A percentile compares a stretch with the other conserved stretches of the same genome.
phyloP scores from a whole-genome alignment of 805 yeast genomes.

The Starmerella tilneyi region DNA sequence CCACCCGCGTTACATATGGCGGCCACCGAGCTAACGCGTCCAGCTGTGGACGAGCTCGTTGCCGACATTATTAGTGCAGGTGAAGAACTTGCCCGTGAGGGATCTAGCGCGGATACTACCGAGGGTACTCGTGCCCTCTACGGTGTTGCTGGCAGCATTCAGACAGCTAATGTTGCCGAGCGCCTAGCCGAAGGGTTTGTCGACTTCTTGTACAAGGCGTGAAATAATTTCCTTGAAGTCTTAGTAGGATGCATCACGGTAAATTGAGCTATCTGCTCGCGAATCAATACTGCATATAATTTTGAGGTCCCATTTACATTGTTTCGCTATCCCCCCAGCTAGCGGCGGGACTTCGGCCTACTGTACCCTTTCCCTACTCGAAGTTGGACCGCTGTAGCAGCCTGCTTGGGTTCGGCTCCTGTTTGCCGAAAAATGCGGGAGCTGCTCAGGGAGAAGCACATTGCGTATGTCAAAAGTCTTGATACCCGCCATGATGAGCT shows the following conservation, averaged over 20 bases:
- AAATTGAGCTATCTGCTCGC: too few species aligned
- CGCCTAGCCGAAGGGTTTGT: conserved; percentile 67
- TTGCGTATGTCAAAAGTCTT: conserved; percentile 45
- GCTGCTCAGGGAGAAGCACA: conserved; percentile 41
- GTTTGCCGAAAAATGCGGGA: conserved; percentile 7
- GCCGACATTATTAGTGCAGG: conserved; percentile 41
- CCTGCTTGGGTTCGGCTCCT: too few species aligned
- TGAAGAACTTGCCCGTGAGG: conserved; percentile 33
- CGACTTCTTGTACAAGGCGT: conserved; percentile 60
- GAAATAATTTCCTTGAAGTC: too few species aligned
- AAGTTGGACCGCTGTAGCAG: too few species aligned
- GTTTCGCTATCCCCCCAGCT: too few species aligned
- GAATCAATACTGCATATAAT: too few species aligned
- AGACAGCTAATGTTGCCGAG: conserved; percentile 76
- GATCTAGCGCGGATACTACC: conserved; percentile 24
- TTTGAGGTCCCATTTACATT: too few species aligned
- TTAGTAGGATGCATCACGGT: too few species aligned
- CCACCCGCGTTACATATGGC: conserved; percentile 93
- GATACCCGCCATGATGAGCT: conserved; percentile 48
- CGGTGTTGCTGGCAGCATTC: conserved; percentile 90
- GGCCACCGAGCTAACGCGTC: conserved; percentile 58
- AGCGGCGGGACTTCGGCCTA: too few species aligned
- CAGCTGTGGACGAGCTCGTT: conserved; percentile 51
- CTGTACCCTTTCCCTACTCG: too few species aligned
- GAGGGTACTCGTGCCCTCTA: conserved; percentile 74